Percentiles rank a stretch among this genome's conserved stretches.
These are phyloP conservation scores for Closterium sp. DNA, from an alignment of 139 green algal species.

Conservation along the genomic window DNA sequence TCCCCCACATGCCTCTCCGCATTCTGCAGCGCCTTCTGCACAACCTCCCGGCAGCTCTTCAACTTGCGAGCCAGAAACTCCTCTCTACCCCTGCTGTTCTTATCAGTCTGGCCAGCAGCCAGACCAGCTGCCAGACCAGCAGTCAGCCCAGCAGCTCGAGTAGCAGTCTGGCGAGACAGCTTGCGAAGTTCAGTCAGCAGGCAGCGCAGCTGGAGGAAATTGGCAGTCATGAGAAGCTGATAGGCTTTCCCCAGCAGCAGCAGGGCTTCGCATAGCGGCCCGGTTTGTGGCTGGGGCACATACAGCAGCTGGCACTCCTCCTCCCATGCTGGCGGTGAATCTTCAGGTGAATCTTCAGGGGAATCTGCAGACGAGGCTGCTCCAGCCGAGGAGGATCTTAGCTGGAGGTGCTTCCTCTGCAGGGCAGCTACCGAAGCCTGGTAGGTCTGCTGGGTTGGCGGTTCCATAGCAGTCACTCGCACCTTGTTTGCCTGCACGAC, in stretches of 20 bases:
- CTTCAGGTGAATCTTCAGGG: no score
- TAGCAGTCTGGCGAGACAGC: not conserved
- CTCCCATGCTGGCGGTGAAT: not conserved
- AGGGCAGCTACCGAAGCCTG: not conserved
- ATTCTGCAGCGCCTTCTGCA: not conserved
- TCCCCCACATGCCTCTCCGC: not conserved
- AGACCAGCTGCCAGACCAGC: no score
- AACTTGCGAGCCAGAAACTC: not conserved
- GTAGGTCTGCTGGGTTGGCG: not conserved
- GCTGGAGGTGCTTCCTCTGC: not conserved
- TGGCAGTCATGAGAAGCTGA: not conserved
- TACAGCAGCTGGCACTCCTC: not conserved
- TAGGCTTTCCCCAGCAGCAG: not conserved
- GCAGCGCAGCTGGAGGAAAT: not conserved
- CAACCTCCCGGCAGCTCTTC: not conserved
- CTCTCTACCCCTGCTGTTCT: no score
- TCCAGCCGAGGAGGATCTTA: not conserved
- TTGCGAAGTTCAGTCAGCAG: not conserved
- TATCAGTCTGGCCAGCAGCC: no score
- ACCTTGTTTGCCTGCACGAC: not conserved
- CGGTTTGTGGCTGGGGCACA: not conserved
- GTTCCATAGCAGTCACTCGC: not conserved
- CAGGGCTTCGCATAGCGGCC: not conserved
- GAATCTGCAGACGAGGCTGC: no score
- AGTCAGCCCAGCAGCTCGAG: not conserved